phyloP scores from a whole-genome alignment of 192 early-diverging fungal species.

The Coemansia sp. region DNA sequence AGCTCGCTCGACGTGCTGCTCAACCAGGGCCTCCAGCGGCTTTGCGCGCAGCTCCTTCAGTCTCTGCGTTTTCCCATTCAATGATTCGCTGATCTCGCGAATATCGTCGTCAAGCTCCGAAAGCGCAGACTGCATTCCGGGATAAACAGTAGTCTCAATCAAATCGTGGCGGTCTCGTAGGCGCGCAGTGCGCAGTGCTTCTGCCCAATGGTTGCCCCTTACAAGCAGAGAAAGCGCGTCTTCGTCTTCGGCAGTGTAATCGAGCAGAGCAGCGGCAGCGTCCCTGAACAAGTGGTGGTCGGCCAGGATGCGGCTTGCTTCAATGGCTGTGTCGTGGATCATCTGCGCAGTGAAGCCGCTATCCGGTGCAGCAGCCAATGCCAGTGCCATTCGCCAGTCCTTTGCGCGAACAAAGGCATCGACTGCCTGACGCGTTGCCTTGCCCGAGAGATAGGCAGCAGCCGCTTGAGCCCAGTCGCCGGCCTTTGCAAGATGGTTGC shows the following conservation, averaged over 20 bases:
- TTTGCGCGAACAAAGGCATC: constrained; percentile 34
- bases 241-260: constrained; percentile 71
- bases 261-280: constrained; percentile 70
- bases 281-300: constrained; percentile 64
- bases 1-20: constrained; percentile 45
- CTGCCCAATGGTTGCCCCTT: constrained; percentile 74
- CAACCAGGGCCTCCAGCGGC: constrained; percentile 22
- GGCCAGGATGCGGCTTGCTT: constrained; percentile 47
- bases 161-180: constrained; percentile 64
- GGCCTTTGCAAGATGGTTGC: constrained; percentile 59
- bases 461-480: constrained; percentile 57
- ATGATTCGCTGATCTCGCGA: constrained; percentile 33
- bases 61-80: constrained; percentile 19
- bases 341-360: constrained; percentile 3
- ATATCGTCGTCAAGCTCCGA: constrained; percentile 38
- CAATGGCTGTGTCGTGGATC: constrained; percentile 32
- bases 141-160: constrained; percentile 72
- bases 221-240: constrained; percentile 69
- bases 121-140: constrained; percentile 60
- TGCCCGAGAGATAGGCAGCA: constrained; percentile 35
- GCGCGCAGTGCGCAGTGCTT: constrained; percentile 70
- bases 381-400: constrained; percentile 44
- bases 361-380: constrained; percentile 18
- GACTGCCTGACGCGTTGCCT: constrained; percentile 18
- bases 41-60: constrained; percentile 39